Evolutionary conservation across 2,329 filamentous ascomycete species (phyloP).

Genomic region (Ilyonectria sp.): DNA sequence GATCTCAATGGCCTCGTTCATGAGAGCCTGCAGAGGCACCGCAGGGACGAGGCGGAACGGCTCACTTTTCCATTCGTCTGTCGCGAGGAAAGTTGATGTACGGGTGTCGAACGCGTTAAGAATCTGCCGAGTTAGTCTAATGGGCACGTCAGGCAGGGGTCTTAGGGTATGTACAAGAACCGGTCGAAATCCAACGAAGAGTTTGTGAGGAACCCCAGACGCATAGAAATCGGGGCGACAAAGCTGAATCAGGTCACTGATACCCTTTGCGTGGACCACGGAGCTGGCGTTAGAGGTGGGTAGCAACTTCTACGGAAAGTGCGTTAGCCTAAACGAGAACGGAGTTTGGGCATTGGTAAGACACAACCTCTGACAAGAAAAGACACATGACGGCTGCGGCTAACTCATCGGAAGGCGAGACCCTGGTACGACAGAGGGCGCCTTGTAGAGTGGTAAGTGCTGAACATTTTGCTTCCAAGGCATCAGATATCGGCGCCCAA

Average conservation of each 20-base stretch:
- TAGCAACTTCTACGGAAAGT: constrained; percentile 46
- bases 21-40: constrained; percentile 23
- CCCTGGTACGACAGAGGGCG: neutral
- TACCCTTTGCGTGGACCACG: constrained; percentile 53
- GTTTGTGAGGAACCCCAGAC: constrained; percentile 52
- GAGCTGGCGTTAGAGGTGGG: constrained; percentile 47
- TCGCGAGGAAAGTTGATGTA: constrained; percentile 19
- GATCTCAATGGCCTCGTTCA: constrained; percentile 19
- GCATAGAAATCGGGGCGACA: constrained; percentile 50
- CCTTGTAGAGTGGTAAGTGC: constrained; percentile 50
- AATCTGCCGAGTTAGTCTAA: constrained; percentile 18
- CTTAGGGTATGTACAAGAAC: constrained; percentile 50
- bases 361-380: constrained; percentile 20
- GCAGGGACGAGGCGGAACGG: constrained; percentile 23
- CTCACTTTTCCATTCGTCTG: constrained; percentile 17
- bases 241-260: constrained; percentile 52
- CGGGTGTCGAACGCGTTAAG: constrained; percentile 18
- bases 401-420: constrained; percentile 15
- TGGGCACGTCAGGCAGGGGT: neutral
- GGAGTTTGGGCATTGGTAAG: neutral
- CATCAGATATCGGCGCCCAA: constrained; percentile 42
- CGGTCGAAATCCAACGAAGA: constrained; percentile 58
- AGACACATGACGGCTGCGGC: constrained; percentile 31
- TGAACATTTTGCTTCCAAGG: constrained; percentile 46
- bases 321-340: neutral